Conservation (phyloP, 202 grass and related monocot species). For the Hordeum pubiflorum region DNA sequence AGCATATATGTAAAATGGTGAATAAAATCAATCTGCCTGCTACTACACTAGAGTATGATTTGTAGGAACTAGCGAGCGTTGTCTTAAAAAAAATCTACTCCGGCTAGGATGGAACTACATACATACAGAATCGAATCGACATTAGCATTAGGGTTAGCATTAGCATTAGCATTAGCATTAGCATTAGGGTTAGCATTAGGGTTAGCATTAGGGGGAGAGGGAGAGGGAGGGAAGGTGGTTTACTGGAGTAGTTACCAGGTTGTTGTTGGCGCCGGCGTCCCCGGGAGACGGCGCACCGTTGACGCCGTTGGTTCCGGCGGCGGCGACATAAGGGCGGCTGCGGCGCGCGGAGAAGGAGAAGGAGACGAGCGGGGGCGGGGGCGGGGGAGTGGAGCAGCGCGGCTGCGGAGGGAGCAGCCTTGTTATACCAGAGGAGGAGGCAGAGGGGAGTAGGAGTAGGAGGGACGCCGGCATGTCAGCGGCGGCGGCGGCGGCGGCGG, state of each 20-base stretch:
- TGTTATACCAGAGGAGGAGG: not conserved
- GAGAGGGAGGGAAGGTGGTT: not conserved
- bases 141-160: too few species aligned
- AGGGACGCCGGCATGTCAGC: conserved; percentile 20
- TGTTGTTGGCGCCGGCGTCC: conserved; percentile 21
- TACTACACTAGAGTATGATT: too few species aligned
- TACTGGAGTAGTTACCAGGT: not conserved
- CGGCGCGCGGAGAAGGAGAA: conserved; percentile 13
- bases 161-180: too few species aligned
- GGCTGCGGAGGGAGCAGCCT: not conserved
- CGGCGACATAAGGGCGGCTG: not conserved
- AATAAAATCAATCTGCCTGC: too few species aligned
- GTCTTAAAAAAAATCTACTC: too few species aligned
- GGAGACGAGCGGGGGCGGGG: conserved; percentile 3
- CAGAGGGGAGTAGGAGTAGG: conserved; percentile 1
- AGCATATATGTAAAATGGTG: too few species aligned
- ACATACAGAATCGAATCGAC: too few species aligned
- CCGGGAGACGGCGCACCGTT: conserved; percentile 14
- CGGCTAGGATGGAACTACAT: too few species aligned
- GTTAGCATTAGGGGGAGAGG: too few species aligned
- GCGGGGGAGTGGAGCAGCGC: not conserved
- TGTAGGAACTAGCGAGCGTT: too few species aligned
- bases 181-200: too few species aligned
- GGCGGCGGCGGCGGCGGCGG: not conserved
- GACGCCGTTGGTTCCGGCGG: conserved; percentile 1